A percentile compares a stretch with the other conserved stretches of the same genome.
Conservation (phyloP, 2,329 filamentous ascomycete species). For the Diaporthe batatas region DNA sequence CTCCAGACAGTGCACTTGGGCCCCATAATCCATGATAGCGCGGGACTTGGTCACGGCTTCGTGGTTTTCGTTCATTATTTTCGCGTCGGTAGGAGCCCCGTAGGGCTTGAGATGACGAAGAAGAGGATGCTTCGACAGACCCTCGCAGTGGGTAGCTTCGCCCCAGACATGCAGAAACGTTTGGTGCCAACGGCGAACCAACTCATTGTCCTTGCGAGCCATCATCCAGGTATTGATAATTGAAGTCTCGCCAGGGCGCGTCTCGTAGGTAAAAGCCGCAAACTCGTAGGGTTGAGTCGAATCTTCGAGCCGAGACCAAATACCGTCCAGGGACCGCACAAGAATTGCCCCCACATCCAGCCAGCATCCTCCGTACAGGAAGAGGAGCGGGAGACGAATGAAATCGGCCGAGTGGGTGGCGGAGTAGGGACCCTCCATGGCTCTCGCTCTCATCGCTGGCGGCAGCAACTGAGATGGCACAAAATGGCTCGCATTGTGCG, state of each 20-base stretch:
- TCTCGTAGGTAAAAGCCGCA: conserved; percentile 17
- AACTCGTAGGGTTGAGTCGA: conserved; percentile 6
- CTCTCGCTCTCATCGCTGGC: conserved; percentile 7
- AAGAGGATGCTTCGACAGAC: conserved; percentile 15
- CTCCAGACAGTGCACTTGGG: conserved; percentile 35
- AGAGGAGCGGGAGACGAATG: conserved; percentile 1
- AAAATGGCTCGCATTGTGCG: too few species aligned
- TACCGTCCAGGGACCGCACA: neutral
- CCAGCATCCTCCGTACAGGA: conserved; percentile 18
- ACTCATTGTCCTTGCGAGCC: conserved; percentile 1
- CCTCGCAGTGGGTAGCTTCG: neutral
- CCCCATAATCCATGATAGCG: conserved; percentile 43
- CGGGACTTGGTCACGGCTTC: conserved; percentile 34
- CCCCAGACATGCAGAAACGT: conserved; percentile 15
- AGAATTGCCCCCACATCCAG: conserved; percentile 16
- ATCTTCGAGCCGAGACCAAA: neutral
- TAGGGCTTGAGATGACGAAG: neutral
- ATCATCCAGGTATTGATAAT: conserved; percentile 27
- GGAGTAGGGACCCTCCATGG: neutral
- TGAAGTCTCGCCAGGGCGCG: conserved; percentile 3
- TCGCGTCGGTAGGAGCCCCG: neutral
- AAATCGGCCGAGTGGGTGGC: conserved; percentile 18
- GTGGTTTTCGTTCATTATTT: neutral
- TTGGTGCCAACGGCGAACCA: conserved; percentile 1
- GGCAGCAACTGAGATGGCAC: neutral